These are phyloP conservation scores for Cucurbita maxima DNA, from an alignment of 306 rosid species.

Conservation along the genomic window DNA sequence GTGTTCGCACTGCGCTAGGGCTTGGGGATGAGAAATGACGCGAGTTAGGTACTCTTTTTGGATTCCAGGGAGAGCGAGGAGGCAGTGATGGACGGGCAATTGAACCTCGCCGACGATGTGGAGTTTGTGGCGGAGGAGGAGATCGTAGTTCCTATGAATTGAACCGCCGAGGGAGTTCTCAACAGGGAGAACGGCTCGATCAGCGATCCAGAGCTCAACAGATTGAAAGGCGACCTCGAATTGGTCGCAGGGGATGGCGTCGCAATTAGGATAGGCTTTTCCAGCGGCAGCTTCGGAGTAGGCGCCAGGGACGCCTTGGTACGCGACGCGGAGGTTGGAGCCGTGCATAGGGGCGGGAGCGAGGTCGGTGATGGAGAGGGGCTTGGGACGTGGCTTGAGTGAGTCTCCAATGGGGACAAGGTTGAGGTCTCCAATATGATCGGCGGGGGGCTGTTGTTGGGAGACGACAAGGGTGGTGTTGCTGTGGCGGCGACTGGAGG, in stretches of 20 bases:
- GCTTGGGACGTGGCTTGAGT: conserved; percentile 29
- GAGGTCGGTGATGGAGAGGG: conserved; percentile 70
- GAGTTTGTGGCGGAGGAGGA: conserved; percentile 91
- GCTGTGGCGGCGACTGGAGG: too few species aligned
- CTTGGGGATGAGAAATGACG: conserved; percentile 93
- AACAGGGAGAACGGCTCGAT: conserved; percentile 72
- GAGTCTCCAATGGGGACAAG: conserved; percentile 37
- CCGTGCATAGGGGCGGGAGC: conserved; percentile 99
- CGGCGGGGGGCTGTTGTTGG: conserved; percentile 12
- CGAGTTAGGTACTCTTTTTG: conserved; percentile 64
- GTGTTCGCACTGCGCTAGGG: conserved; percentile 78
- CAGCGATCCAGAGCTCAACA: conserved; percentile 95
- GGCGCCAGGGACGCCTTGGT: conserved; percentile 96
- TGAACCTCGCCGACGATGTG: conserved; percentile 97
- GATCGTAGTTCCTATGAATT: conserved; percentile 88
- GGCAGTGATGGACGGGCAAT: conserved; percentile 89
- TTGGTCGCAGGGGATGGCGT: conserved; percentile 94
- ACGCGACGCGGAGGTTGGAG: conserved; percentile 68
- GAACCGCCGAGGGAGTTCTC: conserved; percentile 97
- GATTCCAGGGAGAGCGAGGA: conserved; percentile 60
- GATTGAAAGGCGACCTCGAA: conserved; percentile 92
- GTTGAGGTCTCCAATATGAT: conserved; percentile 1
- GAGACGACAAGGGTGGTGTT: conserved; percentile 11
- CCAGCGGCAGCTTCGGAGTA: conserved; percentile 98
- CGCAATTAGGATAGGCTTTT: conserved; percentile 83